Percentiles rank a stretch among this genome's conserved stretches.
phyloP scores from a whole-genome alignment of 2,329 filamentous ascomycete species.

The Boeremia exigua region DNA sequence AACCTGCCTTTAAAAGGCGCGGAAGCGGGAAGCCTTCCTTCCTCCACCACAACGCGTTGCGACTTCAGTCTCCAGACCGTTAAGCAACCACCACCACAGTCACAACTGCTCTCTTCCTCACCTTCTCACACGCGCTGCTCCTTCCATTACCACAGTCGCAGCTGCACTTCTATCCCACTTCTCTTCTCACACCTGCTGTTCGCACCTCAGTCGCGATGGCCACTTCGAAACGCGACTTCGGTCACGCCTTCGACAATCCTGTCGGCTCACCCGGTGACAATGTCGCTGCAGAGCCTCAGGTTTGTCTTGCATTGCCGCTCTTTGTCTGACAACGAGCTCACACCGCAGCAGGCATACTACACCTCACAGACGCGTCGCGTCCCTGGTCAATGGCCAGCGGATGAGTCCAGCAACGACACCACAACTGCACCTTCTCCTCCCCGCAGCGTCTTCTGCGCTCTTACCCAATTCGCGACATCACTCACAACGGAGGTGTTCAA shows the following conservation, averaged over 20 bases:
- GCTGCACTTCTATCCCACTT: background rate
- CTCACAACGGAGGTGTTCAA: slow-evolving; percentile 18
- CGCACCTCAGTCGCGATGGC: slow-evolving; percentile 12
- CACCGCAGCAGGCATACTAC: slow-evolving; percentile 18
- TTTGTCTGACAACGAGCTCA: slow-evolving; percentile 20
- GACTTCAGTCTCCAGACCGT: background rate
- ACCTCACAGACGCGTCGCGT: slow-evolving; percentile 6
- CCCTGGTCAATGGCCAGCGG: slow-evolving; percentile 28
- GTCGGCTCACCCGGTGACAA: slow-evolving; percentile 20
- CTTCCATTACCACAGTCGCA: background rate
- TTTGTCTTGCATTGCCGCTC: slow-evolving; percentile 19
- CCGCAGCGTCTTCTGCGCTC: slow-evolving; percentile 19
- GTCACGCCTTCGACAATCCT: slow-evolving; percentile 23
- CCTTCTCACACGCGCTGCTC: background rate
- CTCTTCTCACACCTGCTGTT: background rate
- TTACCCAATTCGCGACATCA: slow-evolving; percentile 21
- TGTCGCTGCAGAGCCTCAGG: slow-evolving; percentile 26
- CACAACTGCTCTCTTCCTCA: too few species aligned
- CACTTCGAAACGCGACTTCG: slow-evolving; percentile 22
- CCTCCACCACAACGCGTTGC: slow-evolving; percentile 15
- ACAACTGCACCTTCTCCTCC: background rate
- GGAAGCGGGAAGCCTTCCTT: background rate
- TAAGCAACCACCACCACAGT: too few species aligned
- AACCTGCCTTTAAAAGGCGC: too few species aligned
- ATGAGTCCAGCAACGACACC: background rate